These are phyloP conservation scores for Fusarium sp. DNA, from an alignment of 2,329 filamentous ascomycete species.

Conservation along the genomic window DNA sequence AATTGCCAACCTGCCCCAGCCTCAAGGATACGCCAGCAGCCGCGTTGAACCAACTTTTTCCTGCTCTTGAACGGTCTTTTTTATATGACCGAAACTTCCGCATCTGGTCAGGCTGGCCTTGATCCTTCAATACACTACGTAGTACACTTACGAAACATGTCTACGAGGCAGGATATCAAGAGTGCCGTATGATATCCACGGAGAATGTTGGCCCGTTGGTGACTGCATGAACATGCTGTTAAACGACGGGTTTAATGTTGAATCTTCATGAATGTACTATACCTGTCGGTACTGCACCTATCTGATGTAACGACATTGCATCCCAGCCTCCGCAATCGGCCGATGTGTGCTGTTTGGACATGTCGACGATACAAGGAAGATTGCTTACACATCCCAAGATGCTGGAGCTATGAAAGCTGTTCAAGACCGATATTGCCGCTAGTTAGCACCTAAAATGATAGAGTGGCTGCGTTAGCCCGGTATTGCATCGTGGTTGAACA, in stretches of 20 bases:
- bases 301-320: background rate
- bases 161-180: background rate
- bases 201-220: background rate
- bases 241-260: slow-evolving; percentile 6
- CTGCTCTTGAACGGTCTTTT: background rate
- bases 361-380: background rate
- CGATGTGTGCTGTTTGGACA: background rate
- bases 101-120: background rate
- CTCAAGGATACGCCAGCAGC: too few species aligned
- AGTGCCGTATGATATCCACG: slow-evolving; percentile 19
- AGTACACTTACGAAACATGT: background rate
- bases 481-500: slow-evolving; percentile 3
- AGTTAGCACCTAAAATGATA: background rate
- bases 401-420: slow-evolving; percentile 2
- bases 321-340: background rate
- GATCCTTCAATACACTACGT: background rate
- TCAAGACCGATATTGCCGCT: slow-evolving; percentile 1
- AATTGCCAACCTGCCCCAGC: background rate
- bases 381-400: slow-evolving; percentile 5
- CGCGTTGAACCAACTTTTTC: too few species aligned
- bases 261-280: background rate
- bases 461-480: slow-evolving; percentile 25
- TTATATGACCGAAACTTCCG: background rate
- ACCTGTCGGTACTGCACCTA: background rate
- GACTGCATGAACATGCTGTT: slow-evolving; percentile 10